Evolutionary conservation across 2,329 filamentous ascomycete genomes (phyloP), one percentile per base, ranked within the genome.

Genomic region (Davidsoniella eucalypti): DNA sequence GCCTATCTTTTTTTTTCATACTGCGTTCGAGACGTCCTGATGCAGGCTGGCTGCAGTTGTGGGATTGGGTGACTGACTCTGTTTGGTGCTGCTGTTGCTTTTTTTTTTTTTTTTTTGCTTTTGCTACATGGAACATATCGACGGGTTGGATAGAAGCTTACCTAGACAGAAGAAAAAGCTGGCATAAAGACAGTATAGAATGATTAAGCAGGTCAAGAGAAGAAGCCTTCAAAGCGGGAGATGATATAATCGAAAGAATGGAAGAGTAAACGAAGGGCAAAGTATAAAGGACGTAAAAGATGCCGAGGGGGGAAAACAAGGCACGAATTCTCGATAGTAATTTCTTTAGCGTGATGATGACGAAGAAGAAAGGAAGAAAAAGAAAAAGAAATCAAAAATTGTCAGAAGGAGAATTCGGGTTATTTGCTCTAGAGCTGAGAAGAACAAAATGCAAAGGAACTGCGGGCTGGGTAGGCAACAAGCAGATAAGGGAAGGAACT

Each of bases 331-430:
- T 21, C 16, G 16, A 17, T 16, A n/a, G 23, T 45, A 14, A 36
- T 33, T 10, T 33, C 26, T 33, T 33, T 33, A 33, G 26, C 10
- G 2, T 33, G 26, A 33, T 33, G 16, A 8, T 14, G 40, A 48
- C 21, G 36, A 47, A 44, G 25, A 51, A 51, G 38, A 51, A 42
- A 41, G 41, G 18, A 41, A 42, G 37, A 46, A 12, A 23, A 21
- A 17, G 16, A 40, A 37, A 50, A 23, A 18, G 10, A 25, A 33
- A 50, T 21, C 25, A 44, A 21, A 17, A 45, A 50, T 45, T 17
- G 37, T 5, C 33, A 17, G 33, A 18, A 36, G 12, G n/a, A 47
- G 17, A 39, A 25, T 10, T 29, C 21, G 25, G 36, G 8, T 26
- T 26, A 44, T n/a, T 5, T 25, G 26, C 18, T 33, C 6, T 33